Conservation (phyloP, 1,284 basidiomycete species). For the Ceratobasidium sp. region DNA sequence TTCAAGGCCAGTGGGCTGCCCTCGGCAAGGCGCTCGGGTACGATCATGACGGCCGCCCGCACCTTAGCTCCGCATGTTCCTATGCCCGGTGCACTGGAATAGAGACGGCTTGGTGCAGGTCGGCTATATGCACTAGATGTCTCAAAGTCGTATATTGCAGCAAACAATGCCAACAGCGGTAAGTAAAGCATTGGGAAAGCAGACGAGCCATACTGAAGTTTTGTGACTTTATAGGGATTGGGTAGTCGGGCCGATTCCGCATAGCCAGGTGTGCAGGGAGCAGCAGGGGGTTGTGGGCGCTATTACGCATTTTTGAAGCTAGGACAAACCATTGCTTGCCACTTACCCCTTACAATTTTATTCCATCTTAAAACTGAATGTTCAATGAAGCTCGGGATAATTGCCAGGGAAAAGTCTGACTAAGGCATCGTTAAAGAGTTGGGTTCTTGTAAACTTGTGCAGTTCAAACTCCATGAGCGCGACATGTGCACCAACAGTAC, state of each 20-base stretch:
- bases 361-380: too few species aligned
- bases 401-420: too few species aligned
- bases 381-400: too few species aligned
- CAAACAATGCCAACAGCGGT: constrained; percentile 1
- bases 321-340: too few species aligned
- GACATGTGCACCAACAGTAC: too few species aligned
- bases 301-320: too few species aligned
- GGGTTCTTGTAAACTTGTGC: too few species aligned
- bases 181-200: not conserved
- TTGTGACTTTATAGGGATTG: not conserved
- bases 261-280: not conserved
- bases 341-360: too few species aligned
- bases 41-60: not conserved
- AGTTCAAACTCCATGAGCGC: too few species aligned
- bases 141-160: not conserved
- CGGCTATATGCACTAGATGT: not conserved
- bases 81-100: constrained; percentile 4
- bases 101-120: too few species aligned
- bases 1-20: not conserved
- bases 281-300: too few species aligned
- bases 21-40: constrained; percentile 1
- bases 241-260: not conserved
- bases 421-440: too few species aligned
- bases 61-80: not conserved
- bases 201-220: not conserved